Percentiles rank a stretch among this genome's conserved stretches.
Evolutionary conservation across 768 basidiomycete genomes (phyloP).

Genomic region (Terana coerulea): DNA sequence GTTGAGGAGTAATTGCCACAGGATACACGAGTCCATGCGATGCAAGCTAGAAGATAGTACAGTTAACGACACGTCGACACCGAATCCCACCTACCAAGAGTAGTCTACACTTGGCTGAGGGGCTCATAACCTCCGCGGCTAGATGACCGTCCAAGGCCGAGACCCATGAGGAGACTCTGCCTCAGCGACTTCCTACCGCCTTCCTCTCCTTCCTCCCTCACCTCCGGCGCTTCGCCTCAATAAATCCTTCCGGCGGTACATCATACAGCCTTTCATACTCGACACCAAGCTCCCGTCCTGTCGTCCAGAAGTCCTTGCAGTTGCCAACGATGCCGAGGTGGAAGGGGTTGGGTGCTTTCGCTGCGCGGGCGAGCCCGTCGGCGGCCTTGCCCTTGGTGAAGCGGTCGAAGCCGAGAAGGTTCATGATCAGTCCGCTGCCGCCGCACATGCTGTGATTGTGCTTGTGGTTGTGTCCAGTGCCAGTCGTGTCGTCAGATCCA

Average conservation of each 20-base stretch:
- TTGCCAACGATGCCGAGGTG: slow-evolving; percentile 76
- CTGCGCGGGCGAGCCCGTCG: slow-evolving; percentile 75
- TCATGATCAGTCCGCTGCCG: slow-evolving; percentile 72
- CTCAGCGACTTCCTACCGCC: slow-evolving; percentile 37
- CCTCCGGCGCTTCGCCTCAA: slow-evolving; percentile 63
- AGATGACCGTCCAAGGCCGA: slow-evolving; percentile 47
- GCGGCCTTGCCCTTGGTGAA: slow-evolving; percentile 91
- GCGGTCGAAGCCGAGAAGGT: slow-evolving; percentile 88
- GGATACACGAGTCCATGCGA: slow-evolving; percentile 6
- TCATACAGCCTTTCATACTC: slow-evolving; percentile 90
- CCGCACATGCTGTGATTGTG: slow-evolving; percentile 35
- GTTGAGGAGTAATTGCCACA: slow-evolving; percentile 1
- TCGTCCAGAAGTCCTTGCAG: slow-evolving; percentile 93
- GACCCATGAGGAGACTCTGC: slow-evolving; percentile 54
- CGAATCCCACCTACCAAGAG: background rate
- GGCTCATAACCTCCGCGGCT: slow-evolving; percentile 61
- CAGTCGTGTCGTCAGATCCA: slow-evolving; percentile 33
- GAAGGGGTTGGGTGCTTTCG: slow-evolving; percentile 86
- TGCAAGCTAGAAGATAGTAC: slow-evolving; percentile 3
- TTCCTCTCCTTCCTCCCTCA: slow-evolving; percentile 57
- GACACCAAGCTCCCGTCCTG: slow-evolving; percentile 80
- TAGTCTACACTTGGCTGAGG: slow-evolving; percentile 50
- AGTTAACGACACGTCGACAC: background rate
- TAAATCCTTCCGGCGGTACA: slow-evolving; percentile 82
- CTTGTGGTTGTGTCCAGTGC: slow-evolving; percentile 34